A percentile compares a stretch with the other conserved stretches of the same genome.
These are phyloP conservation scores for Oleoguttula mirabilis DNA, from an alignment of 495 filamentous ascomycete species.

Conservation along the genomic window DNA sequence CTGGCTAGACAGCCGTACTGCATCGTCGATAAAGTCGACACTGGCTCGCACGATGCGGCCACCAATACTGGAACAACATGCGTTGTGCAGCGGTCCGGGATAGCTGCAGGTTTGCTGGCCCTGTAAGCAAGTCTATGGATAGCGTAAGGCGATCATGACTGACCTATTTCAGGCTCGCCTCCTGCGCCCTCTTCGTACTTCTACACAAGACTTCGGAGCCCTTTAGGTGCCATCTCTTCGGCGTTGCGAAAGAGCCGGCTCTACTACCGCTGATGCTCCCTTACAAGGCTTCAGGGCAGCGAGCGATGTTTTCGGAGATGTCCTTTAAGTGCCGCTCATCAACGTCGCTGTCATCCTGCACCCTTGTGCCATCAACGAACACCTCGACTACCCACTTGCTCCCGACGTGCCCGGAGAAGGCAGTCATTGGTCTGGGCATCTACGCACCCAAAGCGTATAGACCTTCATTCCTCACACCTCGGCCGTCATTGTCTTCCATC, in stretches of 20 bases:
- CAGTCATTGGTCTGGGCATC: constrained; percentile 11
- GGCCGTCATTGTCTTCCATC: constrained; percentile 12
- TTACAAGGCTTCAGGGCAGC: not conserved
- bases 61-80: constrained; percentile 1
- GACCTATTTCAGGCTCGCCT: not conserved
- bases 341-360: constrained; percentile 11
- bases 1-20: constrained; percentile 3
- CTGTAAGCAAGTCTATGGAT: constrained; percentile 5
- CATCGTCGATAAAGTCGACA: not conserved
- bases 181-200: constrained; percentile 10
- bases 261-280: constrained; percentile 1
- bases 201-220: constrained; percentile 7
- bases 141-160: not conserved
- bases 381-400: constrained; percentile 6
- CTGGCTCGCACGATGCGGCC: not conserved
- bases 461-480: constrained; percentile 8
- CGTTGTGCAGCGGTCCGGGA: constrained; percentile 5
- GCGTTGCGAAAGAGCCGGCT: constrained; percentile 2
- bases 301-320: constrained; percentile 7
- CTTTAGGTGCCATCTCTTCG: constrained; percentile 12
- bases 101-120: constrained; percentile 6
- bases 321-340: constrained; percentile 19
- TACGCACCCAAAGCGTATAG: constrained; percentile 7
- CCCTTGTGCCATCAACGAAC: constrained; percentile 2
- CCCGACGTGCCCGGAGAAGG: constrained; percentile 9